A percentile compares a stretch with the other conserved stretches of the same genome.
Conservation (phyloP, 2,329 filamentous ascomycete genomes). For the Bipolaris oryzae region DNA sequence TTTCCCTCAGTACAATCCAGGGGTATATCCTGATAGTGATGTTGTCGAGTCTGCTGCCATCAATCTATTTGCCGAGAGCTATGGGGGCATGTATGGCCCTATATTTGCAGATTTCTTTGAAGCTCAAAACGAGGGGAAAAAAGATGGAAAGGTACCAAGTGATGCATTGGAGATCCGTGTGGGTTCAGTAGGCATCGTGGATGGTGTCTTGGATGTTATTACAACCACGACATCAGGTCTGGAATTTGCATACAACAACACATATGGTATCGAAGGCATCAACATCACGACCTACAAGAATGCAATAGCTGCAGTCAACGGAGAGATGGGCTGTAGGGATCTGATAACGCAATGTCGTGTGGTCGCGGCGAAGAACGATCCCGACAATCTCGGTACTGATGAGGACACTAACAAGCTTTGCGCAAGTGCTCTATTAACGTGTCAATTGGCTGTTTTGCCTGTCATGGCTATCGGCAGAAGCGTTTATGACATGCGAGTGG, state of each 20-base stretch:
- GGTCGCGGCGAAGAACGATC: constrained; percentile 37
- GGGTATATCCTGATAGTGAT: constrained; percentile 47
- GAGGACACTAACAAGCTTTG: constrained; percentile 34
- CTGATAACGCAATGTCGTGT: constrained; percentile 44
- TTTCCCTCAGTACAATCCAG: constrained; percentile 65
- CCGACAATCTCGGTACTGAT: constrained; percentile 43
- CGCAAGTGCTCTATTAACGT: constrained; percentile 22
- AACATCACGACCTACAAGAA: constrained; percentile 58
- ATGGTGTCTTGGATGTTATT: constrained; percentile 71
- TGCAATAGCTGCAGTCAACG: constrained; percentile 55
- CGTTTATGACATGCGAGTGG: constrained; percentile 56
- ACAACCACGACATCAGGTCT: constrained; percentile 65
- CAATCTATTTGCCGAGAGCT: constrained; percentile 72
- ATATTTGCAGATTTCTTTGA: constrained; percentile 65
- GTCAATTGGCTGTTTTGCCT: constrained; percentile 27
- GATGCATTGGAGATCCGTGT: constrained; percentile 66
- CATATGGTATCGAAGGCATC: constrained; percentile 67
- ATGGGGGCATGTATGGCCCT: constrained; percentile 73
- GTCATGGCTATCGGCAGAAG: constrained; percentile 31
- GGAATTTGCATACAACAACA: constrained; percentile 66
- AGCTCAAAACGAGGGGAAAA: constrained; percentile 64
- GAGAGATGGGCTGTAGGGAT: constrained; percentile 60
- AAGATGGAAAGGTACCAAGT: constrained; percentile 57
- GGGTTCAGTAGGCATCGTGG: constrained; percentile 70
- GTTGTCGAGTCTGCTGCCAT: constrained; percentile 58